Evolutionary conservation across 179 eudicot species (phyloP), one percentile per base, ranked within the genome.

Genomic region (Dionaea muscipula): DNA sequence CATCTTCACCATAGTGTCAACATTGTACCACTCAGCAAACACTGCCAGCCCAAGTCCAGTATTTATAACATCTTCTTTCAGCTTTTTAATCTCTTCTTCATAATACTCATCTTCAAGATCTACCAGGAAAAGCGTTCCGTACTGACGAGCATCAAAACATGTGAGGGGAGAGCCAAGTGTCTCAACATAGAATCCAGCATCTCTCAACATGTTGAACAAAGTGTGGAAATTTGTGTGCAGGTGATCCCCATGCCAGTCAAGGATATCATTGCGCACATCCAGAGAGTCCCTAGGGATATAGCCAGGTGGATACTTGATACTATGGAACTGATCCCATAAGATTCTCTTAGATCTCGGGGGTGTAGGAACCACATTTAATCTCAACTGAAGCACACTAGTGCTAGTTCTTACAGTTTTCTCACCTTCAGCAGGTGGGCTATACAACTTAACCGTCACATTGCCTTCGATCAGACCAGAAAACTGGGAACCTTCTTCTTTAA

Each of bases 171-270:
- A 87, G 41, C 98, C 98, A 56, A 91, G 98, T n/a, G 76, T 82
- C 71, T 91, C 98, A 59, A 91, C 71, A 63, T 73, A 87, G 57
- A 84, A 91, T 40, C 96, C 98, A 25, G 94, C 86, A 77, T 91
- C 96, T 61, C 88, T 79, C 37, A 91, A 62, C 94, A 82, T 91
- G 68, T 91, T 87, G 68, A 73, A 91, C 95, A 88, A 84, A 36
- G 84, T 80, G 61, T 91, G 98, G 57, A 80, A 91, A 65, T 91
- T 91, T 41, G 98, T 91, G 60, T 91, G 98, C 47, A 81, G 71
- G 71, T 91, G 98, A 72, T 91, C 98, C 51, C 98, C 98, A 69
- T 91, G 98, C 98, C 98, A 91, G 66, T 91, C 98, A 21, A 91
- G 86, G 50, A 91, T 91, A 77, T 91, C 98, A 65, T 84, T 84